phyloP scores from a whole-genome alignment of 75 land plant species.

The Chamaecyparis obtusa region DNA sequence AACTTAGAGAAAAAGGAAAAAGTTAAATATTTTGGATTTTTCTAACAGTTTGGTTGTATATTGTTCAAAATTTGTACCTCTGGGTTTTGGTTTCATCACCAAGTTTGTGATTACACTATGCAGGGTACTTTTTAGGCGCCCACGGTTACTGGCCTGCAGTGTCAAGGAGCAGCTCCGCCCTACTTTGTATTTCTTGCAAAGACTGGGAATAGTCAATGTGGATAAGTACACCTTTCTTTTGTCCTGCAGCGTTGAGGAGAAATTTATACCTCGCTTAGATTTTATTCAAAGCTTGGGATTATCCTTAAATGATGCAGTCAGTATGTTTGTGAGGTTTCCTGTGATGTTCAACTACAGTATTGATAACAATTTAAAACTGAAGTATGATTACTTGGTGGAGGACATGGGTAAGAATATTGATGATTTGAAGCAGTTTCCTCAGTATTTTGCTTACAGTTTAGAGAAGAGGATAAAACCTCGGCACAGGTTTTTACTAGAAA shows the following conservation, averaged over 20 bases:
- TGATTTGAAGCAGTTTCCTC: constrained; percentile 77
- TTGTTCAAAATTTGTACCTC: neutral
- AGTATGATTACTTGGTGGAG: constrained; percentile 55
- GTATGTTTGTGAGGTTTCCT: constrained; percentile 68
- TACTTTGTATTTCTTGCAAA: constrained; percentile 65
- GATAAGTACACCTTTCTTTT: constrained; percentile 54
- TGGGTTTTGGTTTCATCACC: neutral
- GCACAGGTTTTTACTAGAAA: constrained; percentile 53
- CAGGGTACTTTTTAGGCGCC: constrained; percentile 60
- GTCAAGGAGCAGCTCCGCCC: constrained; percentile 70
- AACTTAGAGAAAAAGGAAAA: too few relatives aligned
- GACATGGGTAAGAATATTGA: constrained; percentile 68
- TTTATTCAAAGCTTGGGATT: constrained; percentile 61
- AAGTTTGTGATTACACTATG: neutral
- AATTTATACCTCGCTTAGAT: constrained; percentile 62
- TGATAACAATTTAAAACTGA: constrained; percentile 60
- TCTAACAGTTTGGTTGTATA: neutral
- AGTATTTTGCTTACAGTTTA: constrained; percentile 86
- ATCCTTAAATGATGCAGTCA: constrained; percentile 35
- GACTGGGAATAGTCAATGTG: constrained; percentile 48
- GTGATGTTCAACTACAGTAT: constrained; percentile 77
- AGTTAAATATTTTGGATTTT: neutral
- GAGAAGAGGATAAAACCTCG: constrained; percentile 77
- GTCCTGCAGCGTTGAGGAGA: constrained; percentile 61
- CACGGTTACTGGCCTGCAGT: constrained; percentile 53